A percentile compares a stretch with the other conserved stretches of the same genome.
These are phyloP conservation scores for Fagopyrum tataricum DNA, from an alignment of 148 eudicot species.

Conservation along the genomic window DNA sequence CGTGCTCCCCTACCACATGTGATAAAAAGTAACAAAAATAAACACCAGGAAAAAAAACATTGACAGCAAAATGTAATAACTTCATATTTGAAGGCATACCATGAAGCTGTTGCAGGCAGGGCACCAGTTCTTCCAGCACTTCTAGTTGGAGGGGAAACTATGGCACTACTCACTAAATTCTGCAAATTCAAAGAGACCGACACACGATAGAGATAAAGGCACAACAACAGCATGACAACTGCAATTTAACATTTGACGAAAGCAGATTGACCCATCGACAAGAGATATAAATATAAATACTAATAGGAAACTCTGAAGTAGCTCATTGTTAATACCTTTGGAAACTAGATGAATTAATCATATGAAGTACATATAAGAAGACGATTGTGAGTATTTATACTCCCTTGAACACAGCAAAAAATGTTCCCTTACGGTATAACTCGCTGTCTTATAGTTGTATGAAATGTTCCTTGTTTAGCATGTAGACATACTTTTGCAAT, in stretches of 20 bases:
- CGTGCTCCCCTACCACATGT: slow-evolving; percentile 50
- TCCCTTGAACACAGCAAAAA: neutral
- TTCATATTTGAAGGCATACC: slow-evolving; percentile 33
- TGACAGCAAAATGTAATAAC: neutral
- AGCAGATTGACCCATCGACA: neutral
- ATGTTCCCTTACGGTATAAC: neutral
- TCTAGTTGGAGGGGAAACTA: slow-evolving; percentile 15
- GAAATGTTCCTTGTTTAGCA: neutral
- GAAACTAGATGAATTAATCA: neutral
- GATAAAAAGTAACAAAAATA: slow-evolving; percentile 11
- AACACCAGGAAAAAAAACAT: neutral
- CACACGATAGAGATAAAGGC: neutral
- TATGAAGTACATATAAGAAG: neutral
- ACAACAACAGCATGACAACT: neutral
- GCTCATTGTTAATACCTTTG: neutral
- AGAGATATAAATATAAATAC: neutral
- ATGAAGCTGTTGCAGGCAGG: slow-evolving; percentile 86
- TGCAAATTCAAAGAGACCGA: slow-evolving; percentile 28
- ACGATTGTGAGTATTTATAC: neutral
- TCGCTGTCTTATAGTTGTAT: neutral
- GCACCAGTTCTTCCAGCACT: slow-evolving; percentile 15
- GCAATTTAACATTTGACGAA: neutral
- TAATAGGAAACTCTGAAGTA: neutral
- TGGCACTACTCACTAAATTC: slow-evolving; percentile 23
- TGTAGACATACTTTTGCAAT: neutral